phyloP scores from a whole-genome alignment of 148 eudicot genomes.

The Oxyria digyna region DNA sequence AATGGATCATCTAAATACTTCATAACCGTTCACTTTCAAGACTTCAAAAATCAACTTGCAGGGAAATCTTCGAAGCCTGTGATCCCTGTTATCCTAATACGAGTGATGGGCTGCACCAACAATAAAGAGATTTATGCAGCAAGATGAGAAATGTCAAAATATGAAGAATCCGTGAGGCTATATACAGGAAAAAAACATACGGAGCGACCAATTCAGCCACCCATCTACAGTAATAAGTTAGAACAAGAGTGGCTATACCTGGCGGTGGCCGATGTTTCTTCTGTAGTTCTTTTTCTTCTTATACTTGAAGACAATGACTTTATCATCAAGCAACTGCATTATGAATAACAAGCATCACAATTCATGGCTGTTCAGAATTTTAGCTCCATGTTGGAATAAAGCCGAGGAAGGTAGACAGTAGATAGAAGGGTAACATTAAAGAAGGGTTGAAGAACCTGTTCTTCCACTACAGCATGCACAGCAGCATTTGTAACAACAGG shows the following conservation, averaged over 20 bases:
- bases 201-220: neutral
- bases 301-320: constrained; percentile 81
- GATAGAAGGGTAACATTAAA: neutral
- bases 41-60: constrained; percentile 11
- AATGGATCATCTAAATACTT: neutral
- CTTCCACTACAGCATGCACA: constrained; percentile 92
- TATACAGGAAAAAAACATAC: neutral
- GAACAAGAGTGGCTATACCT: no score
- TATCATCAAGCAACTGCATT: constrained; percentile 60
- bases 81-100: constrained; percentile 66
- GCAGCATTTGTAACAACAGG: constrained; percentile 80
- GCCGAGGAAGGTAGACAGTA: neutral
- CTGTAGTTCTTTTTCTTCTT: constrained; percentile 83
- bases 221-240: no score
- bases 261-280: constrained; percentile 89
- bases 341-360: constrained; percentile 5
- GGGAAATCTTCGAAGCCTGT: constrained; percentile 75
- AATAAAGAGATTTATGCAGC: neutral
- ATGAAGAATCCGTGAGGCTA: neutral
- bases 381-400: neutral
- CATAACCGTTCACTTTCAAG: neutral
- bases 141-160: constrained; percentile 2
- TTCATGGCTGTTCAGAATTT: neutral
- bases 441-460: constrained; percentile 48
- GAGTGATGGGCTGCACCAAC: constrained; percentile 63